A percentile compares a stretch with the other conserved stretches of the same genome.
phyloP scores from a whole-genome alignment of 176 grass and related monocot species.

The Echinochloa phyllopogon region DNA sequence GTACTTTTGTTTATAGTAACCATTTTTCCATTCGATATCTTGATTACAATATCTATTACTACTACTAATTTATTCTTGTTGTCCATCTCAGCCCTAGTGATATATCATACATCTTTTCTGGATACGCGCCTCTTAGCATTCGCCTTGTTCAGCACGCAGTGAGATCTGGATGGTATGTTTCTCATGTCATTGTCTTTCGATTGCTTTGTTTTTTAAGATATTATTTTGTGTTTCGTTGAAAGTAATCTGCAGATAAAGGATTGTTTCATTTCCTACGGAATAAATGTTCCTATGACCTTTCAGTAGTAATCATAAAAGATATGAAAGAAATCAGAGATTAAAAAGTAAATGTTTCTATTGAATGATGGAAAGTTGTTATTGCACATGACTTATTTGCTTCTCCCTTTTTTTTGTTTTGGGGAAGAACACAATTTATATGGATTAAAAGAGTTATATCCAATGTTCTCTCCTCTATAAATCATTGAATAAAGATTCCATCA shows the following conservation, averaged over 20 bases:
- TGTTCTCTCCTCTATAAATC: neutral
- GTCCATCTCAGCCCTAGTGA: slow-evolving; percentile 76
- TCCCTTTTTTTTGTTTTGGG: neutral
- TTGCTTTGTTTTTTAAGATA: neutral
- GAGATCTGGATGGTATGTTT: slow-evolving; percentile 88
- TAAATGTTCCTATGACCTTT: neutral
- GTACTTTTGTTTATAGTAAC: slow-evolving; percentile 18
- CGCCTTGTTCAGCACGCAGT: slow-evolving; percentile 94
- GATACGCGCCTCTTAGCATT: slow-evolving; percentile 98
- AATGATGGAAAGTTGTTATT: neutral
- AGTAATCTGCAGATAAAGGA: slow-evolving; percentile 2
- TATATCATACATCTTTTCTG: slow-evolving; percentile 98
- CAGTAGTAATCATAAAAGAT: neutral
- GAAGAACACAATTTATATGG: neutral
- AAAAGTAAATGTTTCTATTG: neutral
- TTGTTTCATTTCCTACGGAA: neutral
- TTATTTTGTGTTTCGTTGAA: neutral
- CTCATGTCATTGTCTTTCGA: slow-evolving; percentile 13
- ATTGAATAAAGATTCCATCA: neutral
- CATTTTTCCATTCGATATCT: slow-evolving; percentile 11
- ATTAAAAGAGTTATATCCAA: neutral
- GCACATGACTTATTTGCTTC: neutral
- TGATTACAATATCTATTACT: slow-evolving; percentile 38
- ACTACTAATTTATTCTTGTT: slow-evolving; percentile 43
- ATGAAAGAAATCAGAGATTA: neutral